These are phyloP conservation scores for Penicillium corylophilum DNA, from an alignment of 2,329 filamentous ascomycete genomes.

Conservation along the genomic window DNA sequence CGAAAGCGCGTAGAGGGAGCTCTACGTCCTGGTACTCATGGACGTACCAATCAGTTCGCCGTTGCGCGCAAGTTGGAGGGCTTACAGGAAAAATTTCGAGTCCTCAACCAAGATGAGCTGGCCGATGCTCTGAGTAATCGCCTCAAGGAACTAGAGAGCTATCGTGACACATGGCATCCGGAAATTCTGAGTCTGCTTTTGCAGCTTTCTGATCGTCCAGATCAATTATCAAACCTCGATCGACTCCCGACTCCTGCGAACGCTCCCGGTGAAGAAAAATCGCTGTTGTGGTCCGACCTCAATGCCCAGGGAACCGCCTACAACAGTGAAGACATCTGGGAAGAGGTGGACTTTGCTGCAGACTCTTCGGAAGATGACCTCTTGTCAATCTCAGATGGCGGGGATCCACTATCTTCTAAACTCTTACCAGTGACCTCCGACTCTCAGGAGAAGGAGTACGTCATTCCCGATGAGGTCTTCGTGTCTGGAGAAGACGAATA, in stretches of 20 bases:
- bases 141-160: constrained; percentile 58
- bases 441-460: constrained; percentile 32
- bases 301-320: constrained; percentile 72
- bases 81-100: constrained; percentile 80
- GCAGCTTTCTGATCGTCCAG: constrained; percentile 76
- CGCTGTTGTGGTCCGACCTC: constrained; percentile 76
- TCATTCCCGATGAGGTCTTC: constrained; percentile 35
- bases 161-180: constrained; percentile 66
- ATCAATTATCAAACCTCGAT: constrained; percentile 65
- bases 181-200: constrained; percentile 78
- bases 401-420: constrained; percentile 23
- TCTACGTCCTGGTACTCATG: constrained; percentile 48
- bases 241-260: constrained; percentile 58
- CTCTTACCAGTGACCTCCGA: constrained; percentile 28
- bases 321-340: constrained; percentile 43
- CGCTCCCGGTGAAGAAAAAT: constrained; percentile 43
- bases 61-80: constrained; percentile 65
- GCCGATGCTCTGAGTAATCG: constrained; percentile 66
- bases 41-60: constrained; percentile 74
- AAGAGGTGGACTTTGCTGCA: constrained; percentile 40
- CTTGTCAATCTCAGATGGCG: constrained; percentile 33
- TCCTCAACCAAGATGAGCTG: constrained; percentile 75
- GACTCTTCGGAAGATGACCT: constrained; percentile 42
- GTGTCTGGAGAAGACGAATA: constrained; percentile 30
- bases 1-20: constrained; percentile 34